A percentile compares a stretch with the other conserved stretches of the same genome.
Evolutionary conservation across 176 grass and related monocot genomes (phyloP).

Genomic region (Phyllostachys edulis): DNA sequence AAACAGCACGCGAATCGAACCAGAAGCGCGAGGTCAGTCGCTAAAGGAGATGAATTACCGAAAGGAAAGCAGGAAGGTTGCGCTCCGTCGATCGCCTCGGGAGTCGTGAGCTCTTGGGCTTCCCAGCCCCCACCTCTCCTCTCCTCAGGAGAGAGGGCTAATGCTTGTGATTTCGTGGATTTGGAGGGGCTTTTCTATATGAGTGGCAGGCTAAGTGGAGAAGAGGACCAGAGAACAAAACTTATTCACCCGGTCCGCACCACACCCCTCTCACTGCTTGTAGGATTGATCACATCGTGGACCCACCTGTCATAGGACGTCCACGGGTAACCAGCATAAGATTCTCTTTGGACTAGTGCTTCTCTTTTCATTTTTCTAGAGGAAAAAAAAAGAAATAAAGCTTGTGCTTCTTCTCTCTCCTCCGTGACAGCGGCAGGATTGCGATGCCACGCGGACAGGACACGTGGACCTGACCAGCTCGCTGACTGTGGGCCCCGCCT

Average conservation of each 20-base stretch:
- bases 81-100: too few species aligned
- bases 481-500: neutral
- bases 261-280: neutral
- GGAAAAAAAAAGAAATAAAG: neutral
- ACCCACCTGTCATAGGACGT: neutral
- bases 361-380: neutral
- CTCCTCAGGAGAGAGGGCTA: constrained; percentile 11
- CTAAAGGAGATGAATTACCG: neutral
- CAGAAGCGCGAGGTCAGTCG: neutral
- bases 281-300: rapidly evolving
- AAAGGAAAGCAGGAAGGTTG: neutral
- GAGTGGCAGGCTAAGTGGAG: neutral
- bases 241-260: neutral
- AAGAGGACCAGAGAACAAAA: neutral
- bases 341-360: neutral
- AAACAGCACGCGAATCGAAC: neutral
- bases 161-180: neutral
- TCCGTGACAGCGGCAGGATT: too few species aligned
- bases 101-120: neutral
- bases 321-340: neutral
- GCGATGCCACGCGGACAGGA: too few species aligned
- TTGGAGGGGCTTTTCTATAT: constrained; percentile 17
- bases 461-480: neutral
- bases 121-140: neutral
- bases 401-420: too few species aligned